A percentile compares a stretch with the other conserved stretches of the same genome.
Evolutionary conservation across 2,329 filamentous ascomycete species (phyloP).

Genomic region (Amauroascus verrucosus): DNA sequence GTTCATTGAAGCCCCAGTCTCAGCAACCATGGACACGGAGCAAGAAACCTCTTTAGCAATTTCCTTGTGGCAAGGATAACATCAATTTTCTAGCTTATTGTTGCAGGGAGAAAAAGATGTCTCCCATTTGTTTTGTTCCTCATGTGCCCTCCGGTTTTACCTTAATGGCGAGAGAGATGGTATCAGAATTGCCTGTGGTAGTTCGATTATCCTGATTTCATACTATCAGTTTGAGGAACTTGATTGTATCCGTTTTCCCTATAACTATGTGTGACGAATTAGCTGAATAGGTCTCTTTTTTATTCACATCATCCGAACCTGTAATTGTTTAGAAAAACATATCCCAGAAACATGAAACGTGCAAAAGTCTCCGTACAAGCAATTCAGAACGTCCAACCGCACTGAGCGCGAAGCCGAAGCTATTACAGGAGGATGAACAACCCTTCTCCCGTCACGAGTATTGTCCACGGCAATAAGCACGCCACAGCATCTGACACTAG

Average conservation of each 20-base stretch:
- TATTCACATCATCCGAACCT: background rate
- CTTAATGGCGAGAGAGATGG: background rate
- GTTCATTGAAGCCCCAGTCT: background rate
- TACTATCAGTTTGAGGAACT: background rate
- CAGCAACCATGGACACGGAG: background rate
- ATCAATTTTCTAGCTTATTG: background rate
- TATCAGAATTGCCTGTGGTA: no score
- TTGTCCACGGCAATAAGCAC: background rate
- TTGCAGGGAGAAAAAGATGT: background rate
- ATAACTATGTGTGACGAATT: no score
- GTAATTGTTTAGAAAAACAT: background rate
- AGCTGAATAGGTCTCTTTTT: background rate
- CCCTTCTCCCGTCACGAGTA: background rate
- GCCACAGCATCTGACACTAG: background rate
- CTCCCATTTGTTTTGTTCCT: background rate
- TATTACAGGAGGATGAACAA: background rate
- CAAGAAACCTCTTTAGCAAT: background rate
- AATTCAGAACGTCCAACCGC: background rate
- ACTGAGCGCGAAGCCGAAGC: slow-evolving; percentile 5
- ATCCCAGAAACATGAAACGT: background rate
- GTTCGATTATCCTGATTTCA: background rate
- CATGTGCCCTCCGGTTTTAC: background rate
- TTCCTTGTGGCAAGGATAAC: background rate
- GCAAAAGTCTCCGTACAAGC: background rate
- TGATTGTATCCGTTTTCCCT: background rate